Conservation (phyloP, 257 asterid genomes). For the Paulownia fortunei region DNA sequence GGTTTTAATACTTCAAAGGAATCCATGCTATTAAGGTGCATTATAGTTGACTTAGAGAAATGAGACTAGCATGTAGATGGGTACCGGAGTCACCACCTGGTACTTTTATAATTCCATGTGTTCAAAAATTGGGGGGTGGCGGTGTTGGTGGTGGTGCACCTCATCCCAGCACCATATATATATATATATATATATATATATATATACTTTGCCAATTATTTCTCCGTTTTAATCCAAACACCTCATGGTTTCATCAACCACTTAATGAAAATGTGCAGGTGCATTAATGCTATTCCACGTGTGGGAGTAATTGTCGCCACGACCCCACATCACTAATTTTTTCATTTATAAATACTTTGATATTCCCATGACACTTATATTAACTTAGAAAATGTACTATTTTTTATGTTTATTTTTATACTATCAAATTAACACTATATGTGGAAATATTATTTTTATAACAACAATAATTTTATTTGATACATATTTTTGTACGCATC, state of each 20-base stretch:
- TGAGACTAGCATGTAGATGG: neutral
- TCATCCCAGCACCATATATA: neutral
- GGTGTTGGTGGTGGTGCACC: conserved; percentile 26
- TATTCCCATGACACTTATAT: too few relatives aligned
- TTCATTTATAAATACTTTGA: too few relatives aligned
- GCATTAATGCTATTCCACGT: conserved; percentile 30
- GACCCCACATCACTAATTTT: neutral
- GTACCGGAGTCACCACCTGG: too few relatives aligned
- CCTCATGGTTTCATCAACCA: neutral
- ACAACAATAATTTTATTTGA: too few relatives aligned
- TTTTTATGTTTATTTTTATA: too few relatives aligned
- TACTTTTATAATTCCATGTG: neutral
- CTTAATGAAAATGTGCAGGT: neutral
- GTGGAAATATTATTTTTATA: too few relatives aligned
- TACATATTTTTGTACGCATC: too few relatives aligned
- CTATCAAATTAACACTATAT: too few relatives aligned
- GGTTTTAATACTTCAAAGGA: neutral
- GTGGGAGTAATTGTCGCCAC: neutral
- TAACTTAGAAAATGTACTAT: neutral
- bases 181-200: neutral
- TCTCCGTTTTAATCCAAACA: neutral
- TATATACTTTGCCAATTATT: neutral
- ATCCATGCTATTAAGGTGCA: neutral
- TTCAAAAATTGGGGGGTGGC: conserved; percentile 1
- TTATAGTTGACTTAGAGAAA: neutral